Base-by-base conservation (phyloP, 805 yeast genomes). In the Starmera amethionina region DNA sequence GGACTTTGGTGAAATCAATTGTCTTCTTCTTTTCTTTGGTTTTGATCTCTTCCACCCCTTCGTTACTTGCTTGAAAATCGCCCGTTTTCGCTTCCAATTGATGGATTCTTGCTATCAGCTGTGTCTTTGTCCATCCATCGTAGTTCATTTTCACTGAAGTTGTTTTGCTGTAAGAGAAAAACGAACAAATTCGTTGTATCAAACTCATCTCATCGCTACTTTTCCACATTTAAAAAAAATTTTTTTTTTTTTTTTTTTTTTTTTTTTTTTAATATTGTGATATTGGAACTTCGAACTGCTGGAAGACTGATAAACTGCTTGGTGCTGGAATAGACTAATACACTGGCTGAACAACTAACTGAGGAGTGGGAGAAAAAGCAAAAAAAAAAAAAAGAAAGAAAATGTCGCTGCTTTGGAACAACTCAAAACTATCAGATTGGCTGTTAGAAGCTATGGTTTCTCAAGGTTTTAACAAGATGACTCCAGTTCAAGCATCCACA, bases 401-500 rank as follows among this genome's bases (percentile, higher is more conserved):
- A n/a, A n/a, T 22, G 25, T 22, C 25, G 25, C 25, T 22, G 25
- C 25, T 22, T 22, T 22, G 25, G 25, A 22, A 22, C 7, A 22
- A 22, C 25, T 22, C 25, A 22, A 59, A 68, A 7, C 56, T 85
- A 29, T 75, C 75, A 32, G 82, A 85, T 8, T 86, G 95, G 94
- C 58, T 86, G 43, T 54, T 51, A 39, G 54, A 78, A 2, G 93
- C 95, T 3, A 69, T 89, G 11, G 60, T 65, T n/a, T 74, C 89
- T 1, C 56, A 82, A 45, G 96, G 95, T 2, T 89, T 73, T 56
- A 72, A 75, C 3, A 58, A 74, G 11, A 87, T 90, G 96, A 93
- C 98, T 0, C 96, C 98, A 0, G 98, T 93, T 0, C 98, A 93
- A 57, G 97, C 98, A 0, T 77, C 97, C 0, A 80, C 94, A 0